These are phyloP conservation scores for Colletotrichum liaoningense DNA, from an alignment of 2,329 filamentous ascomycete species.

Conservation along the genomic window DNA sequence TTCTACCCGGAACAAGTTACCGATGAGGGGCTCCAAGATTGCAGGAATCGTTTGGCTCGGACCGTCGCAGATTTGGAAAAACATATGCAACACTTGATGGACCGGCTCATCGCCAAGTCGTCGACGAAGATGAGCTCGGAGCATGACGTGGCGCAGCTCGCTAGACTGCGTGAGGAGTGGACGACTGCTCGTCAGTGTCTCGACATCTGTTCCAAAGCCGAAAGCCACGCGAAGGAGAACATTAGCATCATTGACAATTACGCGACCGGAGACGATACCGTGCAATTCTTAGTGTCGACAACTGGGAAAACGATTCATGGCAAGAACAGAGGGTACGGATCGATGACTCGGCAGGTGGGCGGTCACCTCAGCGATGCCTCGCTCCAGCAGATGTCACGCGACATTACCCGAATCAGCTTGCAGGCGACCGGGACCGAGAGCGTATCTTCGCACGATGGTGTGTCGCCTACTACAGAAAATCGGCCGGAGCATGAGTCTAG, in stretches of 20 bases:
- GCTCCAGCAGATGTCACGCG: conserved; percentile 36
- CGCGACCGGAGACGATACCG: conserved; percentile 32
- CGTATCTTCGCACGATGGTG: not conserved
- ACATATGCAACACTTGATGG: not conserved
- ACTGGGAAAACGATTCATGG: conserved; percentile 36
- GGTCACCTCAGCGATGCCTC: conserved; percentile 36
- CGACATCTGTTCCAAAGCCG: not conserved
- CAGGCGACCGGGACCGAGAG: not conserved
- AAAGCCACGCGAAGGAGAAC: conserved; percentile 19
- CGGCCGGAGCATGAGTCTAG: not conserved
- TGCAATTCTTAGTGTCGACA: conserved; percentile 37
- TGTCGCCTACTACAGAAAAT: not conserved
- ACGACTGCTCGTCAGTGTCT: not conserved
- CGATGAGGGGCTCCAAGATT: conserved; percentile 1
- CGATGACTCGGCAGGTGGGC: conserved; percentile 33
- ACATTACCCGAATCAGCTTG: not conserved
- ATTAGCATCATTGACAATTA: conserved; percentile 37
- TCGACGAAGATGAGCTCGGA: not conserved
- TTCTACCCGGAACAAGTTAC: not conserved
- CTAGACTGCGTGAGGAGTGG: not conserved
- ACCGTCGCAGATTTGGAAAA: not conserved
- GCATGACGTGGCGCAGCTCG: not conserved
- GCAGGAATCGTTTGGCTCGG: not conserved
- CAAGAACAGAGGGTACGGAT: conserved; percentile 36
- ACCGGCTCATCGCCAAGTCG: not conserved